These are phyloP conservation scores for Turritis glabra DNA, from an alignment of 345 rosid species.

Conservation along the genomic window DNA sequence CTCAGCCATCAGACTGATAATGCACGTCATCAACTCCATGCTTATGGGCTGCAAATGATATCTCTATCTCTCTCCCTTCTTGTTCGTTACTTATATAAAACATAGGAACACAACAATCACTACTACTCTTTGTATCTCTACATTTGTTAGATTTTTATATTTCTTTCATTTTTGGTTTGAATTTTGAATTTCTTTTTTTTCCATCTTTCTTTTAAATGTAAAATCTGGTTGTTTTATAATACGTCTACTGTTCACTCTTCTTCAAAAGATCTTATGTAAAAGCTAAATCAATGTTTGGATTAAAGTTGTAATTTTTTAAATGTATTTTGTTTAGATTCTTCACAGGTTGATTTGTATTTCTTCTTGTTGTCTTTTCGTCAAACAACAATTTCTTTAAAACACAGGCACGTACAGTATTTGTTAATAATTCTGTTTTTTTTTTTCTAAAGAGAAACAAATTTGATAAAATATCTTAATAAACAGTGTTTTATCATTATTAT, in stretches of 20 bases:
- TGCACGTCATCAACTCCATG: constrained; percentile 73
- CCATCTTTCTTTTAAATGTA: constrained; percentile 22
- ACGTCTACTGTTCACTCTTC: not conserved
- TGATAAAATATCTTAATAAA: not conserved
- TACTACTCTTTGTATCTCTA: constrained; percentile 1
- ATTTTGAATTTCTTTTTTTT: constrained; percentile 11
- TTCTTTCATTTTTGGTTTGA: constrained; percentile 26
- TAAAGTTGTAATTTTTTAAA: not conserved
- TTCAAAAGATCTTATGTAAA: not conserved
- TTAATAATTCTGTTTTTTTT: not conserved
- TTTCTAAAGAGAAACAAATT: not conserved
- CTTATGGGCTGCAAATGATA: constrained; percentile 60
- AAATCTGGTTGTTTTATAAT: constrained; percentile 25
- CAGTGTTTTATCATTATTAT: not conserved
- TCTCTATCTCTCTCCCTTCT: not conserved
- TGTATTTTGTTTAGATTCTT: not conserved
- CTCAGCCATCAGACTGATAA: constrained; percentile 57
- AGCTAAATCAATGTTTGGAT: constrained; percentile 13
- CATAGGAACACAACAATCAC: constrained; percentile 26
- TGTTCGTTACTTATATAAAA: constrained; percentile 26
- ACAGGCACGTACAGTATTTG: not conserved
- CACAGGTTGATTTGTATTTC: not conserved
- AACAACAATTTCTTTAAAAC: not conserved
- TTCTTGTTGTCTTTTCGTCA: not conserved
- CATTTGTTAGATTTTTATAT: not conserved